Conservation (phyloP, 805 yeast species). For the Metahyphopichia silvanorum region DNA sequence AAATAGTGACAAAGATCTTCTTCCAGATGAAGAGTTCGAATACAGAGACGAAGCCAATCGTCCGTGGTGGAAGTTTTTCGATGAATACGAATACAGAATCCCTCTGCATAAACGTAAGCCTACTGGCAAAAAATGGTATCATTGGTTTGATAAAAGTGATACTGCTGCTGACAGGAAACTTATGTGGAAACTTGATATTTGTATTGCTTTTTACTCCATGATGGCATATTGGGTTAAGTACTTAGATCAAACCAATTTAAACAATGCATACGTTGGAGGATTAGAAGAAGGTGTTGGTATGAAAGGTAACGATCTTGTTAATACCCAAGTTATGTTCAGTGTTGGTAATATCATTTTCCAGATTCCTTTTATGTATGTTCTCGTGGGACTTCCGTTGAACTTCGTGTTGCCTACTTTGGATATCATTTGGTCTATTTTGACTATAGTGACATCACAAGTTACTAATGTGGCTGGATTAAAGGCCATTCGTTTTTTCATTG, state of each 20-base stretch:
- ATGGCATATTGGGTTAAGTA: constrained; percentile 64
- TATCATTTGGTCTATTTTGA: constrained; percentile 64
- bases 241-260: constrained; percentile 57
- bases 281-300: constrained; percentile 55
- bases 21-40: constrained; percentile 11
- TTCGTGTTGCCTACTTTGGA: constrained; percentile 54
- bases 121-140: constrained; percentile 36
- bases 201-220: constrained; percentile 31
- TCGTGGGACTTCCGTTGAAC: constrained; percentile 56
- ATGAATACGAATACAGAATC: constrained; percentile 59
- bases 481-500: constrained; percentile 64
- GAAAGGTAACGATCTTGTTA: constrained; percentile 60
- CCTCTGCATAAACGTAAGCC: constrained; percentile 22
- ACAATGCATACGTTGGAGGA: constrained; percentile 66
- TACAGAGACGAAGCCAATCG: constrained; percentile 33
- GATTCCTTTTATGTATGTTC: constrained; percentile 56
- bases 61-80: constrained; percentile 37
- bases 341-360: constrained; percentile 61
- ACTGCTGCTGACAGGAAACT: constrained; percentile 35
- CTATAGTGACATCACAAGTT: constrained; percentile 52
- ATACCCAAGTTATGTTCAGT: constrained; percentile 55
- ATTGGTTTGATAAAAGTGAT: constrained; percentile 52
- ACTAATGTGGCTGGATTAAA: constrained; percentile 49
- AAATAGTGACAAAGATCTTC: background rate
- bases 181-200: constrained; percentile 28